Conservation (phyloP, 257 asterid genomes). For the Cordia subcordata region DNA sequence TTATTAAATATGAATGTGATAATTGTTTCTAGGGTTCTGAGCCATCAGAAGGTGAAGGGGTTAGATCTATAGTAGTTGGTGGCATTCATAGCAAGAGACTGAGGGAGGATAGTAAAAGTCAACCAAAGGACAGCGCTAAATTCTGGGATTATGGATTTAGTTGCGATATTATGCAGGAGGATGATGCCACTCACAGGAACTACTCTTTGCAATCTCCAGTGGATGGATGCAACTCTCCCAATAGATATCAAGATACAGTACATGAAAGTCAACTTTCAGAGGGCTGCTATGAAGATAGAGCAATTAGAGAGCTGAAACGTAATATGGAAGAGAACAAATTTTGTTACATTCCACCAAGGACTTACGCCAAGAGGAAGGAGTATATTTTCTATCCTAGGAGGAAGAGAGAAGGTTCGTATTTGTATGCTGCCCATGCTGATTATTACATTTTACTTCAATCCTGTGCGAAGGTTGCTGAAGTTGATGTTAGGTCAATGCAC, state of each 20-base stretch:
- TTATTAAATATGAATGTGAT: background rate
- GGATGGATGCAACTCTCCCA: too few relatives aligned
- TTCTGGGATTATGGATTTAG: too few relatives aligned
- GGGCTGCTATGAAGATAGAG: conserved; percentile 27
- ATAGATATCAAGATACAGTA: conserved; percentile 6
- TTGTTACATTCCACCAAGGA: conserved; percentile 58
- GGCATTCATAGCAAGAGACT: conserved; percentile 13
- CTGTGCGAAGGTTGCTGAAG: conserved; percentile 67
- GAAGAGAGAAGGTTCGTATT: conserved; percentile 37
- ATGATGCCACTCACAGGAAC: conserved; percentile 3
- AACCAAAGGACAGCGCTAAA: conserved; percentile 1
- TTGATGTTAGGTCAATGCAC: conserved; percentile 70
- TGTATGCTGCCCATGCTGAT: conserved; percentile 78
- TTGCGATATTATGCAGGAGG: too few relatives aligned
- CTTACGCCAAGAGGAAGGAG: conserved; percentile 25
- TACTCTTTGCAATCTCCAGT: background rate
- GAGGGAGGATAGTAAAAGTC: conserved; percentile 9
- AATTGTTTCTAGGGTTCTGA: conserved; percentile 31
- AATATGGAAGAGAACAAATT: conserved; percentile 67
- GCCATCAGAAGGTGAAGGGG: conserved; percentile 13
- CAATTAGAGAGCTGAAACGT: conserved; percentile 47
- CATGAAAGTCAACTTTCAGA: conserved; percentile 9
- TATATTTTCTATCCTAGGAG: conserved; percentile 48
- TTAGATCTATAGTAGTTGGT: background rate
- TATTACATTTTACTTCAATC: conserved; percentile 65